phyloP scores from a whole-genome alignment of 2,329 filamentous ascomycete genomes.

The Penicillium sp. region DNA sequence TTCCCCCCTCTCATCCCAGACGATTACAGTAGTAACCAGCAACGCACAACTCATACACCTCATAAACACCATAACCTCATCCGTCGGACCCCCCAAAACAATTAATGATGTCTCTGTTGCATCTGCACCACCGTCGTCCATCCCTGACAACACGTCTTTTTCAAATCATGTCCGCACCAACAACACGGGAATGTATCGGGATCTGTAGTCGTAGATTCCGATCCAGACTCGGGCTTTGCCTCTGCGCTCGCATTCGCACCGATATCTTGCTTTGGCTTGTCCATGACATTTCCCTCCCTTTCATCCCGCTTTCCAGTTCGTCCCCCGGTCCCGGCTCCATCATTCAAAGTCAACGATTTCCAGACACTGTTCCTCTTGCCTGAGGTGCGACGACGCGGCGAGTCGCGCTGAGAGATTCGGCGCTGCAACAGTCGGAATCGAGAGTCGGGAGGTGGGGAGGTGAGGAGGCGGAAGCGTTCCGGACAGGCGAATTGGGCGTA shows the following conservation, averaged over 20 bases:
- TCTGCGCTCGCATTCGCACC: too few relatives aligned
- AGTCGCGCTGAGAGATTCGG: constrained; percentile 6
- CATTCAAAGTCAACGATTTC: neutral
- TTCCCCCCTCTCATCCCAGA: too few relatives aligned
- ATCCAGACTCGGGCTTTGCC: too few relatives aligned
- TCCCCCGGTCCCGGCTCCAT: neutral
- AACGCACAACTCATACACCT: too few relatives aligned
- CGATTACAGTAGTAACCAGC: too few relatives aligned
- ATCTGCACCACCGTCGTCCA: constrained; percentile 62
- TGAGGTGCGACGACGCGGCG: neutral
- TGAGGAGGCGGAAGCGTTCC: constrained; percentile 5
- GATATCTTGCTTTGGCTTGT: too few relatives aligned
- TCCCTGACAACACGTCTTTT: constrained; percentile 60
- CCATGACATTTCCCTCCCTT: too few relatives aligned
- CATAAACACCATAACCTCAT: neutral
- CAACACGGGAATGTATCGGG: constrained; percentile 53
- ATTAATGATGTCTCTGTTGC: constrained; percentile 50
- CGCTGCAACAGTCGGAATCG: constrained; percentile 3
- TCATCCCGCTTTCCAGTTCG: neutral
- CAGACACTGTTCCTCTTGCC: constrained; percentile 4
- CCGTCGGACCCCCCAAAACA: neutral
- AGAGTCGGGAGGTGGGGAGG: neutral
- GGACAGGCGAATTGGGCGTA: constrained; percentile 33
- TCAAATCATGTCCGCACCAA: constrained; percentile 69
- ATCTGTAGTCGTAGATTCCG: too few relatives aligned